Evolutionary conservation across 202 grass and related monocot species (phyloP).

Genomic region (Panicum virgatum): DNA sequence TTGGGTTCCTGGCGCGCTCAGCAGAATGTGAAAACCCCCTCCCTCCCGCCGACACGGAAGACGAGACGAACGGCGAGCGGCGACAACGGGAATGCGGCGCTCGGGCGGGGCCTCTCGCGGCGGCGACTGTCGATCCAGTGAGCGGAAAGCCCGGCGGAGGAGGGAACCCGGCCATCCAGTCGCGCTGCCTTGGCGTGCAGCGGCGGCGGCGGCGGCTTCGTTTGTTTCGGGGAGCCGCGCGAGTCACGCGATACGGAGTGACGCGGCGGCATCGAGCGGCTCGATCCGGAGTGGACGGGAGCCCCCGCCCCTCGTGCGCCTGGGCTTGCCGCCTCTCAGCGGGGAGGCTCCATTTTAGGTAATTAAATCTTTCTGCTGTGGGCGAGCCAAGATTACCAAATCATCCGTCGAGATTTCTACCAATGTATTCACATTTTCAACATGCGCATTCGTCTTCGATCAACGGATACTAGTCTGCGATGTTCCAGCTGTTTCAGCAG

Average conservation of each 20-base stretch:
- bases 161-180: neutral
- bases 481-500: neutral
- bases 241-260: neutral
- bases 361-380: neutral
- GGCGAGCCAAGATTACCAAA: neutral
- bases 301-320: neutral
- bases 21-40: too few species aligned
- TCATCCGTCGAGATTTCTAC: neutral
- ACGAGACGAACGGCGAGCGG: neutral
- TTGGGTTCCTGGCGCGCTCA: neutral
- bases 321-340: neutral
- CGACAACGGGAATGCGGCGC: neutral
- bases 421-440: neutral
- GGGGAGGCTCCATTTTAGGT: neutral
- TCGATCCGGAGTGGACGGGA: neutral
- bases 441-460: neutral
- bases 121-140: neutral
- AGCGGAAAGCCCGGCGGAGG: neutral
- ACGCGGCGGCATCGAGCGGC: neutral
- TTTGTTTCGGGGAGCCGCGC: neutral
- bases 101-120: neutral
- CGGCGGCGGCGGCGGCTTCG: neutral
- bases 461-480: neutral
- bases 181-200: too few species aligned
- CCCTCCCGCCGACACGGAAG: neutral